Conservation (phyloP, 2,329 filamentous ascomycete species). For the Bipolaris bicolor region DNA sequence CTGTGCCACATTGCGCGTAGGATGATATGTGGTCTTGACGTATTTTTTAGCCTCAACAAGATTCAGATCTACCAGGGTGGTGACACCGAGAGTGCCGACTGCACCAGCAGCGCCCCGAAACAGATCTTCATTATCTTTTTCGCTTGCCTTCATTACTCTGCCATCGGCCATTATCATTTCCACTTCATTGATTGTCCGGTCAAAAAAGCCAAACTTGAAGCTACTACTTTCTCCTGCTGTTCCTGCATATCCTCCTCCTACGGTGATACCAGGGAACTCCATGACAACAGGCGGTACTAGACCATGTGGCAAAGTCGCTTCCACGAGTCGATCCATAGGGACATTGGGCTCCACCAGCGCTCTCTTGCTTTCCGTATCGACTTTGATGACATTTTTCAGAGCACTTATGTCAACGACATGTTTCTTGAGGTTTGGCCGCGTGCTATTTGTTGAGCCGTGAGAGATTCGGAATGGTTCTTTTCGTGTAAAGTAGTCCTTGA, state of each 20-base stretch:
- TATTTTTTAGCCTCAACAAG: slow-evolving; percentile 55
- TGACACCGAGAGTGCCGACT: slow-evolving; percentile 70
- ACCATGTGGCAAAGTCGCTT: slow-evolving; percentile 61
- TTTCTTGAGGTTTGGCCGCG: slow-evolving; percentile 59
- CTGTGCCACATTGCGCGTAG: slow-evolving; percentile 50
- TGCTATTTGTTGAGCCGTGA: slow-evolving; percentile 79
- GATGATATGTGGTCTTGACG: slow-evolving; percentile 58
- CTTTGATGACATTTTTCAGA: slow-evolving; percentile 66
- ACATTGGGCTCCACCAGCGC: slow-evolving; percentile 75
- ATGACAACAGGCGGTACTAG: slow-evolving; percentile 71
- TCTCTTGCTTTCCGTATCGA: slow-evolving; percentile 61
- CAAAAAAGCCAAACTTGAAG: slow-evolving; percentile 72
- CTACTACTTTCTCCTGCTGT: slow-evolving; percentile 72
- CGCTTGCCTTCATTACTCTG: slow-evolving; percentile 61
- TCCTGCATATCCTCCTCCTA: slow-evolving; percentile 70
- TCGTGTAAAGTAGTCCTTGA: slow-evolving; percentile 58
- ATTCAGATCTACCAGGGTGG: slow-evolving; percentile 61
- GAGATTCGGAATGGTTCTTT: slow-evolving; percentile 73
- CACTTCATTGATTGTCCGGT: slow-evolving; percentile 65
- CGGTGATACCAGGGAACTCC: slow-evolving; percentile 76
- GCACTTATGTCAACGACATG: slow-evolving; percentile 68
- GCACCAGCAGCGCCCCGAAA: slow-evolving; percentile 70
- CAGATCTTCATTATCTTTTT: slow-evolving; percentile 62
- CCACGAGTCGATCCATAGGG: slow-evolving; percentile 68
- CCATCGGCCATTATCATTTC: slow-evolving; percentile 71